These are phyloP conservation scores for Yamadazyma triangularis DNA, from an alignment of 1,139 yeast genomes.

Conservation along the genomic window DNA sequence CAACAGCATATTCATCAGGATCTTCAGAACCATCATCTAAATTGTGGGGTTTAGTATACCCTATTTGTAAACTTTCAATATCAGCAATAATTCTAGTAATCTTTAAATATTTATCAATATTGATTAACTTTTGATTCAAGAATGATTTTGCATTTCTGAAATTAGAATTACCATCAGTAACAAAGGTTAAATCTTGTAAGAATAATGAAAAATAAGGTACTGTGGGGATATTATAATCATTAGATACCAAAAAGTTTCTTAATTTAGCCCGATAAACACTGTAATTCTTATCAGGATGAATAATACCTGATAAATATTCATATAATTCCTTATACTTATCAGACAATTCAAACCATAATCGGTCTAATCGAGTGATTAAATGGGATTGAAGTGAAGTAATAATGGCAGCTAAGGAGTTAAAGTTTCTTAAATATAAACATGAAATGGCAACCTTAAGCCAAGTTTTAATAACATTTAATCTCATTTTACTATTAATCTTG, in stretches of 20 bases:
- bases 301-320: conserved; percentile 62
- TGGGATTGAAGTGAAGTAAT: conserved; percentile 83
- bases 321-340: conserved; percentile 63
- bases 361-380: conserved; percentile 62
- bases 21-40: not conserved
- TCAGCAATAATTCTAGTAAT: conserved; percentile 73
- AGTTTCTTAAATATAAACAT: conserved; percentile 75
- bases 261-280: conserved; percentile 67
- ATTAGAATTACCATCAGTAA: conserved; percentile 81
- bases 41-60: conserved; percentile 29
- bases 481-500: conserved; percentile 40
- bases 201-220: conserved; percentile 86
- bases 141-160: conserved; percentile 59
- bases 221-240: conserved; percentile 59
- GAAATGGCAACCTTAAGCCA: conserved; percentile 87
- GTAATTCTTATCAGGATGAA: conserved; percentile 84
- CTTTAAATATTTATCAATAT: conserved; percentile 78
- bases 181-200: conserved; percentile 82
- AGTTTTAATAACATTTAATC: conserved; percentile 60
- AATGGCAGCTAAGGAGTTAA: conserved; percentile 85
- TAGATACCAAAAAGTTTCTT: conserved; percentile 48
- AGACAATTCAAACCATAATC: conserved; percentile 63
- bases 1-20: conserved; percentile 29
- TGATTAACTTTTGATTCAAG: conserved; percentile 58
- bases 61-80: conserved; percentile 70